phyloP scores from a whole-genome alignment of 768 basidiomycete genomes.

The Cystofilobasidium bisporidii region DNA sequence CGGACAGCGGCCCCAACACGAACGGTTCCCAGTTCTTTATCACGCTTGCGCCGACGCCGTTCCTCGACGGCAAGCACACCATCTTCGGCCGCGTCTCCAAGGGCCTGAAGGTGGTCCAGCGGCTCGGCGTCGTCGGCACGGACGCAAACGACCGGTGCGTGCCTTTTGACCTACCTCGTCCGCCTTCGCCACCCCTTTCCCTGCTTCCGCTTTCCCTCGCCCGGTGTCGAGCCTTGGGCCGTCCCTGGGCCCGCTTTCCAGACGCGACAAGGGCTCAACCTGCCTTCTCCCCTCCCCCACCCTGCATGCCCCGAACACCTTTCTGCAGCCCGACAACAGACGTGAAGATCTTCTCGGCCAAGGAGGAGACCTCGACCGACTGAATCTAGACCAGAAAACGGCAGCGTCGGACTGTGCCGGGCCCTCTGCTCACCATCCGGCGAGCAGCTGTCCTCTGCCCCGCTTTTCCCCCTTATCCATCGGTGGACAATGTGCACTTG shows the following conservation, averaged over 20 bases:
- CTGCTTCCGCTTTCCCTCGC: too few species aligned
- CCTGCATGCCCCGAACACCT: not conserved
- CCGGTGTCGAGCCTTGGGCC: too few species aligned
- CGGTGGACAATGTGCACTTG: too few species aligned
- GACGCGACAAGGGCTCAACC: too few species aligned
- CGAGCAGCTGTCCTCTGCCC: too few species aligned
- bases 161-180: not conserved
- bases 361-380: not conserved
- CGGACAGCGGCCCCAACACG: slow-evolving; percentile 42
- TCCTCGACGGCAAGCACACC: slow-evolving; percentile 43
- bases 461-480: too few species aligned
- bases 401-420: too few species aligned
- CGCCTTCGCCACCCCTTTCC: slow-evolving; percentile 11
- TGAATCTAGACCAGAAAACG: too few species aligned
- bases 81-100: slow-evolving; percentile 68
- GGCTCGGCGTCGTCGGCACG: slow-evolving; percentile 83
- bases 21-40: slow-evolving; percentile 42
- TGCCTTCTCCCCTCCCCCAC: too few species aligned
- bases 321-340: slow-evolving; percentile 62
- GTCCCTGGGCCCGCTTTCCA: too few species aligned
- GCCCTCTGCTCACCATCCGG: too few species aligned
- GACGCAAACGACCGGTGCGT: slow-evolving; percentile 52
- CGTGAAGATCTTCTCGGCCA: slow-evolving; percentile 55
- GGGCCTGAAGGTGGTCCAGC: slow-evolving; percentile 86
- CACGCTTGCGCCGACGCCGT: slow-evolving; percentile 42